phyloP scores from a whole-genome alignment of 2,329 filamentous ascomycete genomes.

The Fusarium sp. region DNA sequence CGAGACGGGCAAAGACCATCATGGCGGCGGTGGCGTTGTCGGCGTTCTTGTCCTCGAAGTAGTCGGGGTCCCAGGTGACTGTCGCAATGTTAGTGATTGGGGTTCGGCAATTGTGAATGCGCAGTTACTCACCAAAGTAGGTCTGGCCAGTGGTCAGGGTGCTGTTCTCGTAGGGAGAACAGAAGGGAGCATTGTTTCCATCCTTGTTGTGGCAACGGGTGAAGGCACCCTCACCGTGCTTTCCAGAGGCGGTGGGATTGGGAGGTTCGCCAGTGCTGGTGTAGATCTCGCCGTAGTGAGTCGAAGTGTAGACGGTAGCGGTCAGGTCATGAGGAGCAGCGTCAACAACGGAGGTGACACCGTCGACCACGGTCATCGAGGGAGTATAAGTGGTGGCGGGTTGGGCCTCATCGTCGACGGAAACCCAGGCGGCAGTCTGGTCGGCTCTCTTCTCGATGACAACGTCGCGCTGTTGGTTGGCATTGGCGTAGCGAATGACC shows the following conservation, averaged over 20 bases:
- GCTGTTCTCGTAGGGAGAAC: slow-evolving; percentile 59
- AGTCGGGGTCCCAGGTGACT: slow-evolving; percentile 70
- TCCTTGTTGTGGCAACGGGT: slow-evolving; percentile 62
- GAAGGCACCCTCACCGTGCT: slow-evolving; percentile 61
- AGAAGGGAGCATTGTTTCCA: slow-evolving; percentile 63
- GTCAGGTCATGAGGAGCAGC: slow-evolving; percentile 61
- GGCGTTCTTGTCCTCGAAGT: slow-evolving; percentile 57
- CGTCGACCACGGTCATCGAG: slow-evolving; percentile 58
- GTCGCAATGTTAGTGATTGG: neutral
- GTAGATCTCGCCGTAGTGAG: slow-evolving; percentile 51
- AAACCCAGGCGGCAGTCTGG: slow-evolving; percentile 64
- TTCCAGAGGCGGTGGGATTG: slow-evolving; percentile 57
- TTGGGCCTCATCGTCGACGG: slow-evolving; percentile 60
- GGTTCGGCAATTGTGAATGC: neutral
- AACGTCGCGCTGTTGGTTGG: slow-evolving; percentile 28
- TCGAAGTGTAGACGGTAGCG: slow-evolving; percentile 56
- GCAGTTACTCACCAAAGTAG: slow-evolving; percentile 62
- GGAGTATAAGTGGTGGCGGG: slow-evolving; percentile 63
- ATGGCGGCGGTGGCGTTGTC: slow-evolving; percentile 48
- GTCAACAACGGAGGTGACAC: slow-evolving; percentile 55
- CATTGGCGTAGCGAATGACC: slow-evolving; percentile 33
- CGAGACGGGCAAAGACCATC: slow-evolving; percentile 54
- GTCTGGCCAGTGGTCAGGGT: slow-evolving; percentile 59
- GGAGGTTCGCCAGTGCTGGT: slow-evolving; percentile 60
- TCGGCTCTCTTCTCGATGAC: slow-evolving; percentile 45